phyloP scores from a whole-genome alignment of 1,139 yeast genomes.

The Geotrichum cucujoidarum region DNA sequence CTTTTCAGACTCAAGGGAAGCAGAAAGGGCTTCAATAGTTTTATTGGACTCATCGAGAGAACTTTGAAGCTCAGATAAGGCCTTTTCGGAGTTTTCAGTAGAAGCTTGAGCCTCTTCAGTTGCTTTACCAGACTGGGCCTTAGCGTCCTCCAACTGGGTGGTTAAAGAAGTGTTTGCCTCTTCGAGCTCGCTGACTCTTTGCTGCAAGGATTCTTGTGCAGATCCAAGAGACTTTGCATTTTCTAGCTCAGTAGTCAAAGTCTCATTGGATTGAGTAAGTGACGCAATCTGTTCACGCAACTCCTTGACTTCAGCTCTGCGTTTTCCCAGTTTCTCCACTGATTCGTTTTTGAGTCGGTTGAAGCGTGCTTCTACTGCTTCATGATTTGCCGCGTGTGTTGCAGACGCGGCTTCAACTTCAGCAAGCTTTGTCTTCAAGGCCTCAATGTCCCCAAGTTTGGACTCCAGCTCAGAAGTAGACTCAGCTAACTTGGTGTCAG shows the following conservation, averaged over 20 bases:
- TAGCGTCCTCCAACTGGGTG: neutral
- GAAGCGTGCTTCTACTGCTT: conserved; percentile 25
- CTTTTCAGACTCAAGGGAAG: conserved; percentile 21
- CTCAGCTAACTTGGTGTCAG: conserved; percentile 49
- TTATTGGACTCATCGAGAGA: conserved; percentile 36
- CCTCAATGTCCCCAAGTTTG: conserved; percentile 56
- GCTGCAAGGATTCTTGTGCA: conserved; percentile 10
- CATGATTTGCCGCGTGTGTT: conserved; percentile 16
- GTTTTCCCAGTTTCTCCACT: conserved; percentile 31
- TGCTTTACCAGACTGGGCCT: conserved; percentile 21
- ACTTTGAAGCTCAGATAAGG: conserved; percentile 57
- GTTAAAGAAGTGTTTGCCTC: conserved; percentile 1
- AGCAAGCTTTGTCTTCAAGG: conserved; percentile 45
- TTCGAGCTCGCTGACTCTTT: conserved; percentile 18
- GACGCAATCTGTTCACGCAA: conserved; percentile 26
- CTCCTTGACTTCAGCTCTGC: conserved; percentile 25
- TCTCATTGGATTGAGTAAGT: conserved; percentile 20
- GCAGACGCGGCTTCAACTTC: conserved; percentile 14
- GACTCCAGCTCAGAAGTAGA: conserved; percentile 6
- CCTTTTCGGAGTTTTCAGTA: conserved; percentile 65
- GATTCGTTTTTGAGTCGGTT: conserved; percentile 31
- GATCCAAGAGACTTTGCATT: conserved; percentile 29
- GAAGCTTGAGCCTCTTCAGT: conserved; percentile 49
- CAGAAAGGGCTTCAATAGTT: conserved; percentile 15
- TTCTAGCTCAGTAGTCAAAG: conserved; percentile 23